A percentile compares a stretch with the other conserved stretches of the same genome.
Conservation (phyloP, 2,329 filamentous ascomycete genomes). For the Botrytis squamosa region DNA sequence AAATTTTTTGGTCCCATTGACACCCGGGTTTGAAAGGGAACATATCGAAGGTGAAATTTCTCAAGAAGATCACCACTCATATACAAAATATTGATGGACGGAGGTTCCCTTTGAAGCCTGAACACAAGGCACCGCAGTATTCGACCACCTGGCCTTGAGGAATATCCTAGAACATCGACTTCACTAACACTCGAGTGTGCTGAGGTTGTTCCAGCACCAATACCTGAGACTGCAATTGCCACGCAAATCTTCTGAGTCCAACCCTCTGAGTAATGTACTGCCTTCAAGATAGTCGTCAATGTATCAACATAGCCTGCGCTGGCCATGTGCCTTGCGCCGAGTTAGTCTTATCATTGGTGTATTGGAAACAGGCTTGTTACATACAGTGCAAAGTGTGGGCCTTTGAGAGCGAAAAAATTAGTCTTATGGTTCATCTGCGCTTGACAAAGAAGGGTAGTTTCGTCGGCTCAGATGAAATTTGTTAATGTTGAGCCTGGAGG, state of each 20-base stretch:
- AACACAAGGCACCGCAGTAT: not conserved
- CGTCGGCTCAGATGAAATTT: not conserved
- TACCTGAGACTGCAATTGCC: not conserved
- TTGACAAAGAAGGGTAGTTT: not conserved
- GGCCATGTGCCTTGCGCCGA: not conserved
- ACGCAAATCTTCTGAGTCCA: not conserved
- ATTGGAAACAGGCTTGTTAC: not conserved
- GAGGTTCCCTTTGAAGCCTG: rapidly evolving
- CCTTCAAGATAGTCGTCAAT: not conserved
- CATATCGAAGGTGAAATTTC: not conserved
- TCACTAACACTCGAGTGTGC: not conserved
- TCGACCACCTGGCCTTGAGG: not conserved
- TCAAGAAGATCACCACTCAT: not conserved
- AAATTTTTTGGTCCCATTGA: not conserved
- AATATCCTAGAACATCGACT: not conserved
- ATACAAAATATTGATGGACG: not conserved
- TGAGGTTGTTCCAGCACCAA: not conserved
- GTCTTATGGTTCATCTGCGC: not conserved
- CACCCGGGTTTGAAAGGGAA: not conserved
- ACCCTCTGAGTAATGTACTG: not conserved
- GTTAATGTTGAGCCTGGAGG: not conserved
- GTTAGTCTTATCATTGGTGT: not conserved
- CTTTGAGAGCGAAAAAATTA: not conserved
- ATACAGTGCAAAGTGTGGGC: not conserved
- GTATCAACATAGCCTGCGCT: not conserved